A percentile compares a stretch with the other conserved stretches of the same genome.
These are phyloP conservation scores for Sordariomycetes sp. DNA, from an alignment of 2,329 filamentous ascomycete species.

Conservation along the genomic window DNA sequence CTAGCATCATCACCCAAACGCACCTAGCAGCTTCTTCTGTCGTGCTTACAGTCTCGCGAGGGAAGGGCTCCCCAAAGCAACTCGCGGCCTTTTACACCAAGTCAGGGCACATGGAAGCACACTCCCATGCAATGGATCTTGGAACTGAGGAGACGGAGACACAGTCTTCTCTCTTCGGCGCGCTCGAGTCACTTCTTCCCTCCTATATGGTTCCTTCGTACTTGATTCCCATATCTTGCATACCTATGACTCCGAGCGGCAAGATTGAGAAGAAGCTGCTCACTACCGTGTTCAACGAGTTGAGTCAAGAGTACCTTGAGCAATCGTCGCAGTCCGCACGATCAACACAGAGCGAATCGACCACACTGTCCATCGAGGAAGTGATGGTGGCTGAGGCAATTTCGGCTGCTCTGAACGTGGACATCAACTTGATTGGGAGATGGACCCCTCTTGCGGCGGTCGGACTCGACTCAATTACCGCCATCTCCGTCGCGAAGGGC, in stretches of 20 bases:
- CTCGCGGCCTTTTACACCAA: conserved; percentile 57
- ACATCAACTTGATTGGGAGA: conserved; percentile 33
- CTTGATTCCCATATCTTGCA: conserved; percentile 52
- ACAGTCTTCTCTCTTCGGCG: conserved; percentile 31
- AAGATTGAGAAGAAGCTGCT: conserved; percentile 56
- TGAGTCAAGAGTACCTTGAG: conserved; percentile 32
- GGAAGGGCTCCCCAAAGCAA: conserved; percentile 27
- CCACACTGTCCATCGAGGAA: conserved; percentile 42
- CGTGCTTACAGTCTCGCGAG: conserved; percentile 41
- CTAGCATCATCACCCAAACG: conserved; percentile 39
- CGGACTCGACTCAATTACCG: conserved; percentile 73
- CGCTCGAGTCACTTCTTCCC: conserved; percentile 44
- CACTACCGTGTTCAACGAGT: conserved; percentile 24
- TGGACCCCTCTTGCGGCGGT: conserved; percentile 66
- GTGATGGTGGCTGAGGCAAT: conserved; percentile 39
- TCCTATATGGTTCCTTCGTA: conserved; percentile 69
- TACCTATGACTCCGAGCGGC: conserved; percentile 63
- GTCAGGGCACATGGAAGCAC: conserved; percentile 2
- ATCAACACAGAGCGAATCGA: conserved; percentile 15
- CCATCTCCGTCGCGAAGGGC: conserved; percentile 52
- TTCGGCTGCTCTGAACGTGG: conserved; percentile 30
- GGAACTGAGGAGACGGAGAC: conserved; percentile 4
- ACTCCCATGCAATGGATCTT: conserved; percentile 21
- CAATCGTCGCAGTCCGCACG: conserved; percentile 11
- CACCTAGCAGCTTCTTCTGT: conserved; percentile 44